Conservation (phyloP, 768 basidiomycete species). For the Tricholoma terreum region DNA sequence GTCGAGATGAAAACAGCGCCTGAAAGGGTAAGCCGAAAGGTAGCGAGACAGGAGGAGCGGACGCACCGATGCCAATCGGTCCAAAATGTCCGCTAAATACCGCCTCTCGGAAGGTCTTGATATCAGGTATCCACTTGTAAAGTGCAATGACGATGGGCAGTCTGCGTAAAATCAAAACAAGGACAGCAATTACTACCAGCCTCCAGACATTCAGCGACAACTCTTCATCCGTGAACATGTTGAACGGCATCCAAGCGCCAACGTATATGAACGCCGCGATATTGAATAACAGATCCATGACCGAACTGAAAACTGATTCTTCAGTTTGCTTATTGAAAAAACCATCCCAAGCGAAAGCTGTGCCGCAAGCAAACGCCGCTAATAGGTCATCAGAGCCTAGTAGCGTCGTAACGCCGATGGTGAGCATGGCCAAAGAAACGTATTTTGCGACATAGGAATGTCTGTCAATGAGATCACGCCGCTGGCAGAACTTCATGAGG, state of each 20-base stretch:
- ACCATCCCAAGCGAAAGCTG: conserved; percentile 95
- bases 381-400: conserved; percentile 93
- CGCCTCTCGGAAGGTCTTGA: conserved; percentile 93
- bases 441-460: conserved; percentile 95
- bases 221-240: conserved; percentile 61
- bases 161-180: conserved; percentile 78
- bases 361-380: conserved; percentile 92
- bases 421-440: conserved; percentile 76
- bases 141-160: conserved; percentile 81
- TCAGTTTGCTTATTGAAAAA: conserved; percentile 94
- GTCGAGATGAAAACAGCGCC: conserved; percentile 95
- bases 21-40: conserved; percentile 17
- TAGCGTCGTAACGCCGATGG: conserved; percentile 79
- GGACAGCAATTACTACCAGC: conserved; percentile 76
- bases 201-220: conserved; percentile 81
- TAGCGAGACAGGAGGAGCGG: background rate
- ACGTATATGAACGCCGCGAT: conserved; percentile 93
- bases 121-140: conserved; percentile 93
- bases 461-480: conserved; percentile 83
- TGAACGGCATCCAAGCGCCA: conserved; percentile 97
- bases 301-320: conserved; percentile 92
- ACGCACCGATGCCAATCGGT: conserved; percentile 72
- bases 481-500: conserved; percentile 91
- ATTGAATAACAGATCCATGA: conserved; percentile 95
- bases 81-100: conserved; percentile 96